phyloP scores from a whole-genome alignment of 345 rosid genomes.

The Luvunga scandens region DNA sequence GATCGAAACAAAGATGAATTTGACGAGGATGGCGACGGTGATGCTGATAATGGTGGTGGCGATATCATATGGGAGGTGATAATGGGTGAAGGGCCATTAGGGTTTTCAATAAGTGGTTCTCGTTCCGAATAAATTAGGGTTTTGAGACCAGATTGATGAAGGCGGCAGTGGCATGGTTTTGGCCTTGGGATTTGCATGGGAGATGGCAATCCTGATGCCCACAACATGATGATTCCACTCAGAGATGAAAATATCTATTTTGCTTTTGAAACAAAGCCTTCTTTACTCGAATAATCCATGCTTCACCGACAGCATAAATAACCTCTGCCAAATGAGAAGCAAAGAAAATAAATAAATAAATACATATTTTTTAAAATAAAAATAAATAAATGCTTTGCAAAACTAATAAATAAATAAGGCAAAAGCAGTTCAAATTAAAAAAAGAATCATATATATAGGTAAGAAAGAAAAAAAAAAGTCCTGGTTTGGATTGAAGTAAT shows the following conservation, averaged over 20 bases:
- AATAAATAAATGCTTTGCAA: background rate
- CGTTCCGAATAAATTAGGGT: slow-evolving; percentile 19
- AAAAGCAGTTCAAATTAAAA: no score
- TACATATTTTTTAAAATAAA: no score
- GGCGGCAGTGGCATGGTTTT: background rate
- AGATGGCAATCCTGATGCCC: slow-evolving; percentile 17
- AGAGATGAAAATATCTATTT: slow-evolving; percentile 24
- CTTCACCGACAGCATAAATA: background rate
- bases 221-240: slow-evolving; percentile 1
- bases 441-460: background rate
- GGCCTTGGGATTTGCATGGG: slow-evolving; percentile 16
- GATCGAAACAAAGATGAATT: slow-evolving; percentile 1
- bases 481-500: background rate
- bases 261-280: slow-evolving; percentile 17
- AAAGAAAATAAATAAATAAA: no score
- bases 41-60: background rate
- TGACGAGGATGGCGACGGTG: background rate
- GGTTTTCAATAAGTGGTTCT: background rate
- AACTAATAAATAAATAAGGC: background rate
- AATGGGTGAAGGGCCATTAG: background rate
- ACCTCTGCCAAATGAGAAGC: background rate
- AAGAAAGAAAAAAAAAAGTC: no score
- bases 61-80: slow-evolving; percentile 18
- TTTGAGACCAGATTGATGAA: slow-evolving; percentile 28
- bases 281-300: slow-evolving; percentile 10